Evolutionary conservation across 164 flowering plant genomes (phyloP).

Genomic region (Magnolia changhungtana): DNA sequence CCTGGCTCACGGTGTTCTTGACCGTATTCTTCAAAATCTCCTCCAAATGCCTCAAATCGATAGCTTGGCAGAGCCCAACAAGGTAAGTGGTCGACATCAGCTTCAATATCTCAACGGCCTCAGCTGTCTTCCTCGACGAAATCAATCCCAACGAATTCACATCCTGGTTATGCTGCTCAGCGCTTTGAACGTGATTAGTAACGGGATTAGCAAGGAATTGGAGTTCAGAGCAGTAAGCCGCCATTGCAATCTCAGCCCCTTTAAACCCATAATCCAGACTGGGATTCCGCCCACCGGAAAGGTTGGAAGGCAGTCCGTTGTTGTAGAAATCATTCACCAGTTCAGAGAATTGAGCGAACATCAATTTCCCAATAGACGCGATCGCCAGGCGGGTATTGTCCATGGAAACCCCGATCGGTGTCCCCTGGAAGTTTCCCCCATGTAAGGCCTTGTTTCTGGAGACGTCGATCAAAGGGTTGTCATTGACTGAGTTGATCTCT

Average conservation of each 20-base stretch:
- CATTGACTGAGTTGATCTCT: constrained; percentile 67
- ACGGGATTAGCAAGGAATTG: constrained; percentile 66
- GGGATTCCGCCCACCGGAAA: constrained; percentile 58
- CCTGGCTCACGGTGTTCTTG: constrained; percentile 52
- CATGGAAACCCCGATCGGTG: constrained; percentile 73
- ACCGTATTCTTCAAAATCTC: constrained; percentile 50
- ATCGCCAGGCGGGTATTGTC: constrained; percentile 59
- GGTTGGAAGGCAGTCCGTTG: constrained; percentile 63
- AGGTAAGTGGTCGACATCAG: constrained; percentile 56
- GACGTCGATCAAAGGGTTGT: constrained; percentile 61
- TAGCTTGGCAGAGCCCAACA: constrained; percentile 62
- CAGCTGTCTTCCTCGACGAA: constrained; percentile 57
- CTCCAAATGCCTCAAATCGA: constrained; percentile 60
- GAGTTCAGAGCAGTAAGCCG: constrained; percentile 59
- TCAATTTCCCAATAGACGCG: constrained; percentile 58
- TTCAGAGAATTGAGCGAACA: constrained; percentile 70
- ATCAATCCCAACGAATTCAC: constrained; percentile 65
- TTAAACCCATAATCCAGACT: constrained; percentile 68
- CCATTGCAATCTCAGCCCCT: constrained; percentile 64
- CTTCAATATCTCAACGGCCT: constrained; percentile 56
- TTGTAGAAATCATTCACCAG: constrained; percentile 66
- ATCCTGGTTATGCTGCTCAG: constrained; percentile 69
- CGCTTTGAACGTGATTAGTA: constrained; percentile 65
- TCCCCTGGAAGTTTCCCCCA: constrained; percentile 73
- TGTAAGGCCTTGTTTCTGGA: constrained; percentile 60